Percentiles rank a stretch among this genome's conserved stretches.
phyloP scores from a whole-genome alignment of 345 rosid genomes.

The Pistacia vera region DNA sequence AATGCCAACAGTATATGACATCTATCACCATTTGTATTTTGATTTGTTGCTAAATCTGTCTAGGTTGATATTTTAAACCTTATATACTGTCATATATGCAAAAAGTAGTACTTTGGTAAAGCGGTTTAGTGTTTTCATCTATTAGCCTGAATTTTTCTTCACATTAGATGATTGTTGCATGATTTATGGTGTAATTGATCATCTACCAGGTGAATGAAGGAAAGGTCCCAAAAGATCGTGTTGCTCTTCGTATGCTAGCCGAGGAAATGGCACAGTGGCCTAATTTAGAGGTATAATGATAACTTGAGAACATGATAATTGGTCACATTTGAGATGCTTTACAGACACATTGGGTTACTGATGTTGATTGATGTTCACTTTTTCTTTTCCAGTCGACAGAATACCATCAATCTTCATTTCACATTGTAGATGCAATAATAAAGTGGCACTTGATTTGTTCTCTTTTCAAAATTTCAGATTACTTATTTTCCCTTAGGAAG shows the following conservation, averaged over 20 bases:
- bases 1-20: neutral
- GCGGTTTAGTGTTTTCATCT: neutral
- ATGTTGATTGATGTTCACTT: neutral
- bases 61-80: neutral
- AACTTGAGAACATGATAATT: neutral
- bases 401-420: neutral
- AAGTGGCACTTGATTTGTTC: neutral
- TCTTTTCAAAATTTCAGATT: neutral
- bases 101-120: neutral
- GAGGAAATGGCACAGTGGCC: constrained; percentile 94
- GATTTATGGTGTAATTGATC: constrained; percentile 8
- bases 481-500: neutral
- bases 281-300: constrained; percentile 71
- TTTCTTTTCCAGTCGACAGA: neutral
- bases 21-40: neutral
- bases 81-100: neutral
- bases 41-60: neutral
- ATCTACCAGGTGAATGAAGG: constrained; percentile 75
- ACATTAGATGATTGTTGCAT: constrained; percentile 5
- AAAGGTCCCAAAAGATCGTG: constrained; percentile 71
- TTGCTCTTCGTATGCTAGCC: constrained; percentile 71
- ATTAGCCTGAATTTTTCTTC: neutral
- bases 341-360: neutral
- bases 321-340: neutral
- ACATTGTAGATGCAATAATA: neutral